A percentile compares a stretch with the other conserved stretches of the same genome.
Evolutionary conservation across 331 rosid genomes (phyloP).

Genomic region (Malus hybrid): DNA sequence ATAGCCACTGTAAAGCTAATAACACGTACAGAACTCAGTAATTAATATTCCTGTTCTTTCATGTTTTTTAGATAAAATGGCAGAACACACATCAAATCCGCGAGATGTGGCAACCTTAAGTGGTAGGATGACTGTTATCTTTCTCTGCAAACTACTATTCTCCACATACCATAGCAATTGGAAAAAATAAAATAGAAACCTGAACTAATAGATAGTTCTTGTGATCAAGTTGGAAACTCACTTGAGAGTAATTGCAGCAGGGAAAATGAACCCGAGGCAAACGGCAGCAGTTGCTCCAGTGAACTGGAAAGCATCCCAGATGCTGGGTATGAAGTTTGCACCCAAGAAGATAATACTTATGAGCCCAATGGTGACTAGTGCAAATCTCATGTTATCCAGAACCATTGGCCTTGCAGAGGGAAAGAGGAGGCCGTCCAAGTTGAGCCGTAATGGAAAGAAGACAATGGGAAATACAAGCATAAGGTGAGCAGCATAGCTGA

Average conservation of each 20-base stretch:
- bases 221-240: conserved; percentile 21
- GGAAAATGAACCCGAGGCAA: conserved; percentile 83
- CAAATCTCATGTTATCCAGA: conserved; percentile 58
- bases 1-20: neutral
- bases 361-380: conserved; percentile 46
- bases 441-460: conserved; percentile 67
- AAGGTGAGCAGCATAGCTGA: conserved; percentile 93
- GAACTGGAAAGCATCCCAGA: conserved; percentile 97
- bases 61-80: neutral
- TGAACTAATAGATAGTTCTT: neutral
- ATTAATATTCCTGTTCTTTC: neutral
- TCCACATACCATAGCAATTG: neutral
- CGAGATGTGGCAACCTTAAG: neutral
- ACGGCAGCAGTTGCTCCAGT: conserved; percentile 97
- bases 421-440: conserved; percentile 73
- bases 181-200: neutral
- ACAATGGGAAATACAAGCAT: conserved; percentile 90
- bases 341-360: conserved; percentile 46
- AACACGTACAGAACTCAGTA: neutral
- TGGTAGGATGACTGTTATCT: neutral
- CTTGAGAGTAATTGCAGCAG: conserved; percentile 80
- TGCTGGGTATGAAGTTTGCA: conserved; percentile 88
- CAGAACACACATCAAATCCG: neutral
- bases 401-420: conserved; percentile 66
- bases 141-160: neutral